A percentile compares a stretch with the other conserved stretches of the same genome.
Evolutionary conservation across 371 early-diverging fungal species (phyloP).

Genomic region (Mortierella sp.): DNA sequence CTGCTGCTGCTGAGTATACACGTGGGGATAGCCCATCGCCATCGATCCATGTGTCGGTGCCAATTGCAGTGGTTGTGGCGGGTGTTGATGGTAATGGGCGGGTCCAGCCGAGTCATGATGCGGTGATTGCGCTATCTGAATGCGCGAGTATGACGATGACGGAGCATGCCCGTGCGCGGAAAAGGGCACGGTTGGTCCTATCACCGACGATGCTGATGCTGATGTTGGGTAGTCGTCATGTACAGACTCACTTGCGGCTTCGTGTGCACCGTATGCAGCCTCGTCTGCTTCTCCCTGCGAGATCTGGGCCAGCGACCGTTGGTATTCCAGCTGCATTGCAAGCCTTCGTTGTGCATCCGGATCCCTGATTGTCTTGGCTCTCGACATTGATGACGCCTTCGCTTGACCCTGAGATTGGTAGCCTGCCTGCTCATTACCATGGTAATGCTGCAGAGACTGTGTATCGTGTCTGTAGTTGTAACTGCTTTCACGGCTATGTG

Average conservation of each 20-base stretch:
- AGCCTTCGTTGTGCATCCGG: conserved; percentile 11
- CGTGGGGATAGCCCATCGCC: neutral
- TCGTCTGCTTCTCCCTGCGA: neutral
- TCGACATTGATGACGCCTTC: conserved; percentile 7
- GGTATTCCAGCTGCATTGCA: conserved; percentile 27
- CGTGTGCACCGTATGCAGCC: neutral
- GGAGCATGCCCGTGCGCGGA: conserved; percentile 8
- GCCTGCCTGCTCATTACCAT: no score
- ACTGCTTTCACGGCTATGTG: no score
- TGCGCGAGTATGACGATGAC: conserved; percentile 4
- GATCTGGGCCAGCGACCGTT: conserved; percentile 16
- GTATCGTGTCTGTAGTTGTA: no score
- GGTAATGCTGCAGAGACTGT: no score
- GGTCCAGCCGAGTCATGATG: conserved; percentile 4
- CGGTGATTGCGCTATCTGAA: conserved; percentile 10
- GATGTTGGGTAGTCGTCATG: neutral
- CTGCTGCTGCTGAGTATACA: conserved; percentile 6
- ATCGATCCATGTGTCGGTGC: neutral
- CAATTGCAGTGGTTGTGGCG: neutral
- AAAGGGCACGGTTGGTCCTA: neutral
- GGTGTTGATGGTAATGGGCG: neutral
- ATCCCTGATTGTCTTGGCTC: conserved; percentile 11
- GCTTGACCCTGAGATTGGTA: conserved; percentile 6
- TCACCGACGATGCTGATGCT: neutral
- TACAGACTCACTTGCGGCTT: neutral